phyloP scores from a whole-genome alignment of 768 basidiomycete genomes.

The Phlegmacium glaucopus region DNA sequence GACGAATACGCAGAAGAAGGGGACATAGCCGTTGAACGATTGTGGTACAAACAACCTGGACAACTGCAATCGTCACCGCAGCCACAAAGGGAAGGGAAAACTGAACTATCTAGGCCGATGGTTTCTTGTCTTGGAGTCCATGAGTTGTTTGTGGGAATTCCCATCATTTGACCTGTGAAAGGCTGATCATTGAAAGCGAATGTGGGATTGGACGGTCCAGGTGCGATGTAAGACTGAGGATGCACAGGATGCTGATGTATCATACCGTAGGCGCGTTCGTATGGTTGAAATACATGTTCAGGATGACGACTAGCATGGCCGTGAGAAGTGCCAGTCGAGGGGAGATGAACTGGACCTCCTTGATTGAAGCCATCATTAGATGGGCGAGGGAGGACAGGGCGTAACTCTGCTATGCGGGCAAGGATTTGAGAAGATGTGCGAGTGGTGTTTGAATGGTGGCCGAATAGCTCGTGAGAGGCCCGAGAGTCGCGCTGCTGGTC shows the following conservation, averaged over 20 bases:
- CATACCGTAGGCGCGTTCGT: constrained; percentile 61
- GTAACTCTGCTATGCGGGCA: constrained; percentile 60
- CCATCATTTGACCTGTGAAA: constrained; percentile 27
- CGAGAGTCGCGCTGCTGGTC: constrained; percentile 8
- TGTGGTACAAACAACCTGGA: constrained; percentile 62
- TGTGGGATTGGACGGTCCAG: constrained; percentile 17
- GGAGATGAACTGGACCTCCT: constrained; percentile 42
- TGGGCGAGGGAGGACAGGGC: constrained; percentile 70
- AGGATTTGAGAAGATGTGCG: constrained; percentile 45
- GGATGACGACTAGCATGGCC: constrained; percentile 43
- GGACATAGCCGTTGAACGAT: constrained; percentile 26
- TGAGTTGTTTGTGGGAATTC: constrained; percentile 24
- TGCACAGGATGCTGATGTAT: constrained; percentile 27
- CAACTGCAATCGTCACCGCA: constrained; percentile 66
- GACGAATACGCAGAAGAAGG: constrained; percentile 34
- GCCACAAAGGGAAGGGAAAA: constrained; percentile 50
- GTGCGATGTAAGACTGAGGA: constrained; percentile 21
- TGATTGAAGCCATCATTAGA: constrained; percentile 17
- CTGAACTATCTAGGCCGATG: constrained; percentile 12
- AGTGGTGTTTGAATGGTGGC: constrained; percentile 11
- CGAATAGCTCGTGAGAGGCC: constrained; percentile 5
- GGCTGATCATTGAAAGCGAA: constrained; percentile 20
- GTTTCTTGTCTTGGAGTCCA: constrained; percentile 18
- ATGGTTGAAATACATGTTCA: constrained; percentile 61
- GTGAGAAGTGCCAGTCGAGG: constrained; percentile 42